Evolutionary conservation across 495 filamentous ascomycete genomes (phyloP).

Genomic region (Oleoguttula mirabilis): DNA sequence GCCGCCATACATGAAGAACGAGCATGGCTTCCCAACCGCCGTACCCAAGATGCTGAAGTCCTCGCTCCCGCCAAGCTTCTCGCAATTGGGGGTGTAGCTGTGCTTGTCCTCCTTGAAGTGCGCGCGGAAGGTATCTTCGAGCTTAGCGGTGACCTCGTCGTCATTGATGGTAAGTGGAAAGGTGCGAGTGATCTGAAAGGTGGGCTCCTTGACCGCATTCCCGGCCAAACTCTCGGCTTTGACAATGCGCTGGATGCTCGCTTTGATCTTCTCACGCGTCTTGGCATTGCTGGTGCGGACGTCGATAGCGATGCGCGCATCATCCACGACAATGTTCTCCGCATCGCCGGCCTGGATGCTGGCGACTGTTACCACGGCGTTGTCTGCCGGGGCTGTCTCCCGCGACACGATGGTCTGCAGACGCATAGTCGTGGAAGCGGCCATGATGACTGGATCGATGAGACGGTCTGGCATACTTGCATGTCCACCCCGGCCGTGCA

Average conservation of each 20-base stretch:
- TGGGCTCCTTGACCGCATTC: conserved; percentile 32
- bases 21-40: conserved; percentile 38
- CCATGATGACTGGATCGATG: conserved; percentile 48
- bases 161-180: conserved; percentile 46
- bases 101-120: conserved; percentile 33
- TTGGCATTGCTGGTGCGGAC: conserved; percentile 34
- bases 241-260: conserved; percentile 40
- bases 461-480: conserved; percentile 38
- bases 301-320: conserved; percentile 39
- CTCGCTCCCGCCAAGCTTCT: conserved; percentile 34
- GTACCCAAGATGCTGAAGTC: conserved; percentile 47
- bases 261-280: conserved; percentile 34
- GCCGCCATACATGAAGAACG: conserved; percentile 48
- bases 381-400: conserved; percentile 39
- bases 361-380: conserved; percentile 43
- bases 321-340: conserved; percentile 43
- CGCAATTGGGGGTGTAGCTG: conserved; percentile 16
- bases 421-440: conserved; percentile 38
- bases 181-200: conserved; percentile 27
- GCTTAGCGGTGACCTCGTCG: conserved; percentile 27
- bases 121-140: conserved; percentile 33
- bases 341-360: conserved; percentile 41
- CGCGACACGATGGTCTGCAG: conserved; percentile 46
- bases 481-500: conserved; percentile 43
- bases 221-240: conserved; percentile 41